phyloP scores from a whole-genome alignment of 495 filamentous ascomycete species.

The Halenospora varia region DNA sequence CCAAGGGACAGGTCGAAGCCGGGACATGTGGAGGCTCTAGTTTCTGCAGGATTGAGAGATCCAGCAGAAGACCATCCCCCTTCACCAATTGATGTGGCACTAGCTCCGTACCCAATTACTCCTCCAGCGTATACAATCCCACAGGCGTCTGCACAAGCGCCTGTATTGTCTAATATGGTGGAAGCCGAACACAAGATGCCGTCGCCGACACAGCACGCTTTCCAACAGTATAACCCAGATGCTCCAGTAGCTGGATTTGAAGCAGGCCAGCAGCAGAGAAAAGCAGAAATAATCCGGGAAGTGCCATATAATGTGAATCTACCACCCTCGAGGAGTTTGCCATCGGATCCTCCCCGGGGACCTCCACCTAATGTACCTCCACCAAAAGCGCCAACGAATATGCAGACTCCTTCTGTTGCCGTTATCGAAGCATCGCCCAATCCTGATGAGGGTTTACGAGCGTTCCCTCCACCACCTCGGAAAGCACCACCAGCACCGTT shows the following conservation, averaged over 20 bases:
- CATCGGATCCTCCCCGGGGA: constrained; percentile 33
- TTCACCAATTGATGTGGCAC: constrained; percentile 46
- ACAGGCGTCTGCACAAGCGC: constrained; percentile 2
- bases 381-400: constrained; percentile 20
- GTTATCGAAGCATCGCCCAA: constrained; percentile 45
- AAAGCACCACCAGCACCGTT: constrained; percentile 85
- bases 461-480: constrained; percentile 52
- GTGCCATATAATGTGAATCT: constrained; percentile 40
- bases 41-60: constrained; percentile 20
- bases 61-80: constrained; percentile 21
- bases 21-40: constrained; percentile 12
- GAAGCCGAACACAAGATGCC: constrained; percentile 44
- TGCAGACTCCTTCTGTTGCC: constrained; percentile 33
- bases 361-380: constrained; percentile 24
- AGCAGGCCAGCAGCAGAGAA: constrained; percentile 33
- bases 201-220: constrained; percentile 46
- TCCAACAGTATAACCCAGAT: constrained; percentile 48
- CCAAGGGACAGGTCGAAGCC: background rate
- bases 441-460: constrained; percentile 38
- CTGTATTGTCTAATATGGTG: constrained; percentile 17
- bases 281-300: constrained; percentile 31
- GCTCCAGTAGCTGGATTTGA: constrained; percentile 38
- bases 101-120: constrained; percentile 55
- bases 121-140: constrained; percentile 40
- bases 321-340: constrained; percentile 44